Percentiles rank a stretch among this genome's conserved stretches.
phyloP scores from a whole-genome alignment of 305 asterid species.

The Petunia hybrid region DNA sequence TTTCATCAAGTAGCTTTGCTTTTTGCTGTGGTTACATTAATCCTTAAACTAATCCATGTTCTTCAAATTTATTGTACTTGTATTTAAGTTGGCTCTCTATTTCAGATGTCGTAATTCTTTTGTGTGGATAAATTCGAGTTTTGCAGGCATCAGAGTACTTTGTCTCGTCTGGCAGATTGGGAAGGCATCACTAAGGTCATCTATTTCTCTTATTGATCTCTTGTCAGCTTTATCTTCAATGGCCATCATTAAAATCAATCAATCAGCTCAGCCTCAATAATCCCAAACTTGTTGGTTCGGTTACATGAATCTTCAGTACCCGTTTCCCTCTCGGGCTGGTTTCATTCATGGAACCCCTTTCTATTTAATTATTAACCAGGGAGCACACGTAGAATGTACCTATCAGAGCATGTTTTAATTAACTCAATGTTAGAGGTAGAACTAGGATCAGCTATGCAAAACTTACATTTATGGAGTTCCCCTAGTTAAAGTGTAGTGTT shows the following conservation, averaged over 20 bases:
- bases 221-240: neutral
- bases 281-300: neutral
- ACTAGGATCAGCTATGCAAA: neutral
- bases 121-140: constrained; percentile 29
- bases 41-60: neutral
- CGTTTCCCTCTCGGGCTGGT: neutral
- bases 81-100: neutral
- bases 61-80: neutral
- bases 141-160: constrained; percentile 77
- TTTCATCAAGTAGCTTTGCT: constrained; percentile 22
- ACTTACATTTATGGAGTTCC: neutral
- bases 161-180: constrained; percentile 92
- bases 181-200: constrained; percentile 88
- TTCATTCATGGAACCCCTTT: constrained; percentile 12
- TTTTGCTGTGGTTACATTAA: neutral
- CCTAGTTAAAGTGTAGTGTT: neutral
- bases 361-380: neutral
- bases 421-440: neutral
- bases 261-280: neutral
- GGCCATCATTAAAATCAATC: neutral
- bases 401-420: neutral
- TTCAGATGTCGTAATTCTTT: constrained; percentile 32
- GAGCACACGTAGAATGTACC: constrained; percentile 13
- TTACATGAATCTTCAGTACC: neutral
- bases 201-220: constrained; percentile 29